phyloP scores from a whole-genome alignment of 805 yeast species.

The Ogataea wickerhamii region DNA sequence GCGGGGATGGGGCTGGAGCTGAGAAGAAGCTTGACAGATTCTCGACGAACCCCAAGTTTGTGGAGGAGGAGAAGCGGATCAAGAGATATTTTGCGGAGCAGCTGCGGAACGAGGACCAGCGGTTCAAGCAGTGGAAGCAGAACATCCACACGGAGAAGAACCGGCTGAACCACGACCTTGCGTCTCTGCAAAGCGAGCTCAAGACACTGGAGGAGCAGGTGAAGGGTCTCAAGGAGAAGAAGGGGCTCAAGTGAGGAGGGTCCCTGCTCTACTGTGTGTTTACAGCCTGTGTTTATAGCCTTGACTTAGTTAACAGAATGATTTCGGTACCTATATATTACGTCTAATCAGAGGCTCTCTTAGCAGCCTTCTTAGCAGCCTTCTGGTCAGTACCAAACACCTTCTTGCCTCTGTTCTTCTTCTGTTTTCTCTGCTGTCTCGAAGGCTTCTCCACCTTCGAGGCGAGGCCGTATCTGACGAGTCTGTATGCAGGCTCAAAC shows the following conservation, averaged over 20 bases:
- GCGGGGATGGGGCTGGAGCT: conserved; percentile 16
- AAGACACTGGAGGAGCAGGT: conserved; percentile 75
- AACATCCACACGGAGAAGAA: conserved; percentile 93
- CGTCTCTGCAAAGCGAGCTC: conserved; percentile 76
- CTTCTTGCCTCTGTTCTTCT: conserved; percentile 99
- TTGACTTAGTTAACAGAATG: conserved; percentile 7
- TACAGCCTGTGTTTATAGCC: neutral
- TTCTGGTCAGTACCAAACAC: conserved; percentile 97
- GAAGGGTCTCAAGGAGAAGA: conserved; percentile 54
- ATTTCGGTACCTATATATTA: too few relatives aligned
- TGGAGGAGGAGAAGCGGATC: conserved; percentile 92
- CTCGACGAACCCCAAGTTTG: conserved; percentile 79
- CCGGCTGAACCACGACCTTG: conserved; percentile 89
- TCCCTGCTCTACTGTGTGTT: neutral
- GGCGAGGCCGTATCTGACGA: conserved; percentile 98
- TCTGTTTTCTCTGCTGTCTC: conserved; percentile 99
- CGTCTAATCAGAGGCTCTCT: conserved; percentile 79
- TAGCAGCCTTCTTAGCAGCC: conserved; percentile 89
- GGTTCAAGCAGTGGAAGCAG: conserved; percentile 98
- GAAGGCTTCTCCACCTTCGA: conserved; percentile 94
- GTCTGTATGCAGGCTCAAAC: conserved; percentile 99
- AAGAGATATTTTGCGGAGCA: conserved; percentile 95
- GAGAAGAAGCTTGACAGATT: conserved; percentile 37
- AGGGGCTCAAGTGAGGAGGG: conserved; percentile 34
- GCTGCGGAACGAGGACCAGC: conserved; percentile 92